Evolutionary conservation across 495 filamentous ascomycete genomes (phyloP).

Genomic region (Talaromyces stipitatus): DNA sequence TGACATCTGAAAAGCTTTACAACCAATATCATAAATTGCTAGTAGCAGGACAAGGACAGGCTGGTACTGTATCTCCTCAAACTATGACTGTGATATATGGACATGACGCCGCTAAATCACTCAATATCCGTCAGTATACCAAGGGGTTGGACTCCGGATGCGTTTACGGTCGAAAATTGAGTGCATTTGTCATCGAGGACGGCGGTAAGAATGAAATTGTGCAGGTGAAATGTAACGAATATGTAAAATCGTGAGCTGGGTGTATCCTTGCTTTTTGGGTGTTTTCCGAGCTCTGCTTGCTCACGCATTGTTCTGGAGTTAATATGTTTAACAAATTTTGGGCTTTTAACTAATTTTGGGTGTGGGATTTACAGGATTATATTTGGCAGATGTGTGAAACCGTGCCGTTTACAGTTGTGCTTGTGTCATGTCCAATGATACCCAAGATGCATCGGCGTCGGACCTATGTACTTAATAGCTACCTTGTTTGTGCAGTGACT

Average conservation of each 20-base stretch:
- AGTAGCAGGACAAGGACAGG: conserved; percentile 11
- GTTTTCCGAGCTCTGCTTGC: background rate
- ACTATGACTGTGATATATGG: conserved; percentile 68
- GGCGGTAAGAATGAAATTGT: conserved; percentile 30
- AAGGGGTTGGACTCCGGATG: conserved; percentile 84
- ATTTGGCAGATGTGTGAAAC: background rate
- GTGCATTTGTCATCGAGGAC: conserved; percentile 64
- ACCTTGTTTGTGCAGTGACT: background rate
- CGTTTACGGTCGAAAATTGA: conserved; percentile 62
- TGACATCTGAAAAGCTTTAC: conserved; percentile 33
- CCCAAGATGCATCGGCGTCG: background rate
- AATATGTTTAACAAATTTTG: background rate
- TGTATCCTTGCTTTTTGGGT: background rate
- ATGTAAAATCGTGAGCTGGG: conserved; percentile 8
- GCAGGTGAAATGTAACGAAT: conserved; percentile 27
- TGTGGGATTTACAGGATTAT: background rate
- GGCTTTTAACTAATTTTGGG: background rate
- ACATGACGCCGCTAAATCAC: conserved; percentile 68
- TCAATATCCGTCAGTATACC: conserved; percentile 60
- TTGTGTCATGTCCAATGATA: background rate
- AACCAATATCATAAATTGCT: conserved; percentile 46
- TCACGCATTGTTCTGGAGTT: background rate
- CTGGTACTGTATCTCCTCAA: conserved; percentile 4
- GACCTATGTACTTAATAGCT: background rate
- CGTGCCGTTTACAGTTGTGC: background rate